phyloP scores from a whole-genome alignment of 495 filamentous ascomycete genomes.

The Jackrogersella multiformis region DNA sequence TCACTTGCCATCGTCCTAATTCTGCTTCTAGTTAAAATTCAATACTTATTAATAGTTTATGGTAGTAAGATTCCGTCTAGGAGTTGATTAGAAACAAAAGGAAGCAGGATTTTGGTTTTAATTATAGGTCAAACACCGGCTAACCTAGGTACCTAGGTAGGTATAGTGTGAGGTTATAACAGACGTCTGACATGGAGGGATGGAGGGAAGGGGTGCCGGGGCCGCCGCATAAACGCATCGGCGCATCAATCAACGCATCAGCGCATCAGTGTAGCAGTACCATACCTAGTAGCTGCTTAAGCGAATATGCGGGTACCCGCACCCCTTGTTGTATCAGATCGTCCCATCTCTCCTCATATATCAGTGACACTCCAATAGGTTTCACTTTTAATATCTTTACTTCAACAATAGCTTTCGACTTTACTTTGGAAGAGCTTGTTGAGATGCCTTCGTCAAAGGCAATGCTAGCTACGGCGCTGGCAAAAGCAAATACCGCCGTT shows the following conservation, averaged over 20 bases:
- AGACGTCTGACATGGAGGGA: neutral
- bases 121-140: too few species aligned
- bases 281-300: conserved; percentile 19
- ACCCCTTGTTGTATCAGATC: conserved; percentile 30
- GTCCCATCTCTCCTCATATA: conserved; percentile 34
- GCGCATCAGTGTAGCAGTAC: too few species aligned
- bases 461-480: conserved; percentile 90
- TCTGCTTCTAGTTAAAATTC: neutral
- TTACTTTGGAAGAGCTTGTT: conserved; percentile 42
- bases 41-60: neutral
- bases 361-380: conserved; percentile 22
- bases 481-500: conserved; percentile 95
- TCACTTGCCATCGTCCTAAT: conserved; percentile 13
- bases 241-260: too few species aligned
- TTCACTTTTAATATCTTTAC: conserved; percentile 17
- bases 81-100: neutral
- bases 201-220: too few species aligned
- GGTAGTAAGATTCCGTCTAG: neutral
- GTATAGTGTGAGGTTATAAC: neutral
- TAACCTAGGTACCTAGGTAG: neutral
- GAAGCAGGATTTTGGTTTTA: neutral
- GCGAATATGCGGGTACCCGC: conserved; percentile 36
- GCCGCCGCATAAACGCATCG: too few species aligned
- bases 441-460: conserved; percentile 76
- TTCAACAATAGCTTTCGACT: neutral